These are phyloP conservation scores for Penicillium steckii DNA, from an alignment of 495 filamentous ascomycete genomes.

Conservation along the genomic window DNA sequence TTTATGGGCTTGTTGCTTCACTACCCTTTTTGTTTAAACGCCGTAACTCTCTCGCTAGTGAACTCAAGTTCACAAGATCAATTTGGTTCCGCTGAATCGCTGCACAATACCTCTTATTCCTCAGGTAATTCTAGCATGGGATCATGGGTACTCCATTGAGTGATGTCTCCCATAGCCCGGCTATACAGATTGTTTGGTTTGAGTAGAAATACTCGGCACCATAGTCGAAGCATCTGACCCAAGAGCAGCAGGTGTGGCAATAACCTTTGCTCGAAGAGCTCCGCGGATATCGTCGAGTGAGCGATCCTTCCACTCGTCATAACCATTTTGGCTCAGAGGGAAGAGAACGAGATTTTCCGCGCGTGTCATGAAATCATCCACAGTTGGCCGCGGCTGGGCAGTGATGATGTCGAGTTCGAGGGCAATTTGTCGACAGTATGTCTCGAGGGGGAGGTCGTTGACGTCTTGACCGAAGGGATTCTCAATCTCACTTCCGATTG, in stretches of 20 bases:
- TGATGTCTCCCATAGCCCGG: neutral
- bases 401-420: conserved; percentile 74
- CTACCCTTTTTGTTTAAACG: conserved; percentile 13
- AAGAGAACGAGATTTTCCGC: conserved; percentile 65
- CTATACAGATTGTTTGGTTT: conserved; percentile 30
- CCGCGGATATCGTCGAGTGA: conserved; percentile 58
- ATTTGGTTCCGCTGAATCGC: conserved; percentile 17
- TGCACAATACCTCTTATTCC: neutral
- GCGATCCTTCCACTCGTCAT: conserved; percentile 58
- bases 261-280: conserved; percentile 48
- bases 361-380: conserved; percentile 56
- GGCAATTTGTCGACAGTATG: conserved; percentile 70
- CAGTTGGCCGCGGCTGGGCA: conserved; percentile 51
- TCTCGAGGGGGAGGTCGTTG: conserved; percentile 80
- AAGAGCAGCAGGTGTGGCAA: conserved; percentile 21
- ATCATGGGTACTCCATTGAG: neutral
- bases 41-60: conserved; percentile 32
- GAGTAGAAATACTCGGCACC: conserved; percentile 7
- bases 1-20: neutral
- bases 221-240: conserved; percentile 29
- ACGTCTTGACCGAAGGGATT: conserved; percentile 87
- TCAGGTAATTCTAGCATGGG: neutral
- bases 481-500: conserved; percentile 84
- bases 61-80: conserved; percentile 11
- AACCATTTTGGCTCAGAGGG: conserved; percentile 60